Evolutionary conservation across 306 rosid species (phyloP).

Genomic region (Pachyrhizus erosus): DNA sequence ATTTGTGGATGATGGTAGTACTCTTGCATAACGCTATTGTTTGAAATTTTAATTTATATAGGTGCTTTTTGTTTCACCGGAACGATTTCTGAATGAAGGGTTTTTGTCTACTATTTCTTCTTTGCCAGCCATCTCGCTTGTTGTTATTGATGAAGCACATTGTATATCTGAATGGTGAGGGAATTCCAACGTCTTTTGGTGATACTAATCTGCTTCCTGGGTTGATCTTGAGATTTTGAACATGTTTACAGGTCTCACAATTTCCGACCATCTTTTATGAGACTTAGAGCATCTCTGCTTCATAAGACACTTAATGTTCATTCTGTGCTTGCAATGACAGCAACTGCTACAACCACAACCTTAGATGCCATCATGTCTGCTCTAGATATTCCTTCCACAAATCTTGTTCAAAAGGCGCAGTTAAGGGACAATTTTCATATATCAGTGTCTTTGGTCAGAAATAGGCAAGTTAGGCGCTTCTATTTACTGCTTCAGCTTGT

Average conservation of each 20-base stretch:
- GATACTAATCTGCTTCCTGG: conserved; percentile 24
- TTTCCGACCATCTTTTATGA: conserved; percentile 90
- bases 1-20: conserved; percentile 5
- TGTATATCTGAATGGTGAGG: conserved; percentile 95
- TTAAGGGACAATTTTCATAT: conserved; percentile 75
- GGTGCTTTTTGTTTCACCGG: conserved; percentile 96
- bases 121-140: conserved; percentile 64
- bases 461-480: conserved; percentile 67
- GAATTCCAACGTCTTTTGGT: conserved; percentile 30
- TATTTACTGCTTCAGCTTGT: conserved; percentile 10
- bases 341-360: conserved; percentile 89
- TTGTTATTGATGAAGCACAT: conserved; percentile 95
- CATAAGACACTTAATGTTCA: conserved; percentile 63
- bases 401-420: conserved; percentile 70
- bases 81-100: conserved; percentile 83
- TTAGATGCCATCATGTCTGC: conserved; percentile 82
- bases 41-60: conserved; percentile 47
- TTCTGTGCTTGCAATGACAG: conserved; percentile 94
- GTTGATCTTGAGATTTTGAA: conserved; percentile 38
- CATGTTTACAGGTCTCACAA: conserved; percentile 83
- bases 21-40: conserved; percentile 20
- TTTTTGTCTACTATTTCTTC: conserved; percentile 73
- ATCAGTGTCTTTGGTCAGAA: conserved; percentile 70
- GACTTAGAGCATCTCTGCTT: conserved; percentile 90
- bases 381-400: conserved; percentile 72